Percentiles rank a stretch among this genome's conserved stretches.
phyloP scores from a whole-genome alignment of 805 yeast species.

The Candida endomychidarum region DNA sequence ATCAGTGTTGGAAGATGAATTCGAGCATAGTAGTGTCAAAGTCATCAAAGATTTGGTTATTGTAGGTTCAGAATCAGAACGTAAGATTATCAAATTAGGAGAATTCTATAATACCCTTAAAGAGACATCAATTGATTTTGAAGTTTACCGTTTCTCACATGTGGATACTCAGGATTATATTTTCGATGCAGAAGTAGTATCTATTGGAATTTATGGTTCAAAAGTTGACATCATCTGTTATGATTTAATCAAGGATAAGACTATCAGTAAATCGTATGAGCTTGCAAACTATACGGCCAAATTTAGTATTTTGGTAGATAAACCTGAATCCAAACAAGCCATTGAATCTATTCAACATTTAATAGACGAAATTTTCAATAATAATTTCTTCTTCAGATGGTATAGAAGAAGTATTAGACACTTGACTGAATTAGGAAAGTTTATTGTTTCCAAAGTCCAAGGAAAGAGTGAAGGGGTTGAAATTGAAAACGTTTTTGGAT shows the following conservation, averaged over 20 bases:
- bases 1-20: slow-evolving; percentile 13
- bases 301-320: slow-evolving; percentile 22
- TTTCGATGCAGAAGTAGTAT: slow-evolving; percentile 9
- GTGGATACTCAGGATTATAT: slow-evolving; percentile 10
- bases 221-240: background rate
- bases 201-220: slow-evolving; percentile 6
- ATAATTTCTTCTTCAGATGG: slow-evolving; percentile 27
- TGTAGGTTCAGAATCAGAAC: slow-evolving; percentile 10
- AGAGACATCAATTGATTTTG: slow-evolving; percentile 14
- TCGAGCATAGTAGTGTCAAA: slow-evolving; percentile 6
- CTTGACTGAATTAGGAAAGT: slow-evolving; percentile 33
- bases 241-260: slow-evolving; percentile 7
- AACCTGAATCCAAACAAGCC: slow-evolving; percentile 28
- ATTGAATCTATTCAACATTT: slow-evolving; percentile 32
- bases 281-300: slow-evolving; percentile 5
- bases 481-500: slow-evolving; percentile 24
- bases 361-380: slow-evolving; percentile 26
- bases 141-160: slow-evolving; percentile 8
- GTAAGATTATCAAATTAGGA: slow-evolving; percentile 12
- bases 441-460: slow-evolving; percentile 14
- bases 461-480: slow-evolving; percentile 10
- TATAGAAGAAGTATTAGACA: slow-evolving; percentile 31
- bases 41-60: slow-evolving; percentile 8
- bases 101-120: slow-evolving; percentile 12
- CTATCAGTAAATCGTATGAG: background rate